phyloP scores from a whole-genome alignment of 1,284 basidiomycete genomes.

The Ustilago lituana region DNA sequence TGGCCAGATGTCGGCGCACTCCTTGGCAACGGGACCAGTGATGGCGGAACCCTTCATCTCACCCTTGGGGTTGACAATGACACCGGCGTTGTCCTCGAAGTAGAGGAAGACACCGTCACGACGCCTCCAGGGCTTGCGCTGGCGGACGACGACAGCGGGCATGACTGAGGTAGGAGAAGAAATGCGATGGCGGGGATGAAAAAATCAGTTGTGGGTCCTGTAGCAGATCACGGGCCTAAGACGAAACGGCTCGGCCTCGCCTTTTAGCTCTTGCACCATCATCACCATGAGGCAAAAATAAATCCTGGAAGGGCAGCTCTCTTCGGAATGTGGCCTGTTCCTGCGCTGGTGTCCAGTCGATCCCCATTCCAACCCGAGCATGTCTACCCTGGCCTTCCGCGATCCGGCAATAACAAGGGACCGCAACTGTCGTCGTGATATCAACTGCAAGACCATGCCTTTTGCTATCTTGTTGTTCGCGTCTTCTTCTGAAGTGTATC shows the following conservation, averaged over 20 bases:
- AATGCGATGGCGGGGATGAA: conserved; percentile 14
- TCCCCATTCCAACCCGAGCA: too few species aligned
- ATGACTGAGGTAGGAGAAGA: conserved; percentile 75
- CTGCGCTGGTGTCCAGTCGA: too few species aligned
- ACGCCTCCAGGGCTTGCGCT: conserved; percentile 98
- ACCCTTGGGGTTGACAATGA: conserved; percentile 86
- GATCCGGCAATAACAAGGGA: too few species aligned
- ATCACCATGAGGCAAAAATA: not conserved
- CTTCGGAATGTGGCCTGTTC: too few species aligned
- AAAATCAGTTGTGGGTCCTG: conserved; percentile 10
- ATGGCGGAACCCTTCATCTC: conserved; percentile 98
- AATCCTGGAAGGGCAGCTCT: too few species aligned
- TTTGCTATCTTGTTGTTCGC: too few species aligned
- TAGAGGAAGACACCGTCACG: conserved; percentile 98
- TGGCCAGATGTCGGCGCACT: conserved; percentile 99
- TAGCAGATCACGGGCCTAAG: too few species aligned
- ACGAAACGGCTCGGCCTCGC: too few species aligned
- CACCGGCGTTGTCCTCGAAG: conserved; percentile 79
- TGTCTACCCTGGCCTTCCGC: too few species aligned
- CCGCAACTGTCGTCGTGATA: too few species aligned
- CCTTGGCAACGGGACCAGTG: conserved; percentile 95
- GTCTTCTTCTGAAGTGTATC: too few species aligned
- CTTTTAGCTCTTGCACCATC: conserved; percentile 3
- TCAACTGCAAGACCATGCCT: too few species aligned
- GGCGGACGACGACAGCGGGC: conserved; percentile 95